Percentiles rank a stretch among this genome's conserved stretches.
These are phyloP conservation scores for Salix suchowensis DNA, from an alignment of 345 rosid species.

Conservation along the genomic window DNA sequence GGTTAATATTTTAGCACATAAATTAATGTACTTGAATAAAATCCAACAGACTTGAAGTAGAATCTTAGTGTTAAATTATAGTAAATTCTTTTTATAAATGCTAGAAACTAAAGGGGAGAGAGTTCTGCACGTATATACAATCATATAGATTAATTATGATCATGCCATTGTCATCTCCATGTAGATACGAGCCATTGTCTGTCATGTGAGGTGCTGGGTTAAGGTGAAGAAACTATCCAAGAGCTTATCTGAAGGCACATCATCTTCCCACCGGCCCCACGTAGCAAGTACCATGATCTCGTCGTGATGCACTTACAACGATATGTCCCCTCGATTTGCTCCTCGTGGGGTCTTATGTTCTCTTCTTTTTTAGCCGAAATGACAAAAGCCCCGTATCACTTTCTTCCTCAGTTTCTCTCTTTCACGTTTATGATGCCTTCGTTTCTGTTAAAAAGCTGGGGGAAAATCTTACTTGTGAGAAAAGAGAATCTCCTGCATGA, in stretches of 20 bases:
- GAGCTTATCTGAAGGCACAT: not conserved
- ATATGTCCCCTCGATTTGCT: constrained; percentile 26
- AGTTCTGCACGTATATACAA: too few relatives aligned
- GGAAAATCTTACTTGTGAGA: not conserved
- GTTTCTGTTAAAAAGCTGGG: not conserved
- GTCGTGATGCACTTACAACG: constrained; percentile 5
- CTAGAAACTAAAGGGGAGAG: too few relatives aligned
- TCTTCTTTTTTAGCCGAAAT: not conserved
- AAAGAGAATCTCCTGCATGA: not conserved
- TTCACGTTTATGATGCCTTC: not conserved
- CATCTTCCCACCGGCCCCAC: not conserved
- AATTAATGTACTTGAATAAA: too few relatives aligned
- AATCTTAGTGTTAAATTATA: too few relatives aligned
- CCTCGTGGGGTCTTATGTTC: constrained; percentile 19
- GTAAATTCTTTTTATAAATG: too few relatives aligned
- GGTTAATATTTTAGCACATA: too few relatives aligned
- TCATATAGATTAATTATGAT: too few relatives aligned
- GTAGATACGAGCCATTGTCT: not conserved
- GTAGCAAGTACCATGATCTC: not conserved
- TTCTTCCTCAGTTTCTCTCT: not conserved
- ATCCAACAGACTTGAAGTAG: too few relatives aligned
- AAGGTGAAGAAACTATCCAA: not conserved
- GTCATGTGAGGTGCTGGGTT: not conserved
- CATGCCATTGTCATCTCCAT: not conserved
- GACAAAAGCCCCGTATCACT: not conserved